A percentile compares a stretch with the other conserved stretches of the same genome.
Evolutionary conservation across 352 stramenopile genomes (phyloP).

Genomic region (Paralagenidium karlingii): DNA sequence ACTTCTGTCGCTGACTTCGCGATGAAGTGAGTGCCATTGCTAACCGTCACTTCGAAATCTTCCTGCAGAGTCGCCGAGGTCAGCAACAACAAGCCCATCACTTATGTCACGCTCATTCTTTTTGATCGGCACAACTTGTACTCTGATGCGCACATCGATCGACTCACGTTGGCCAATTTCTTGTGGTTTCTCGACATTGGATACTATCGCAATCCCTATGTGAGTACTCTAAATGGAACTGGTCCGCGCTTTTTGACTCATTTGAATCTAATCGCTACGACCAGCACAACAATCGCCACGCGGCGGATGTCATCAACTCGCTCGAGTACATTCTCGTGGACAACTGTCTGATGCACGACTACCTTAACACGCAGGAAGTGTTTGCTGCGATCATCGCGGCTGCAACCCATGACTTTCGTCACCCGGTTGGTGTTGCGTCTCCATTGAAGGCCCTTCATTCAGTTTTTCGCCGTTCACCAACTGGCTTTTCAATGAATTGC

Average conservation of each 20-base stretch:
- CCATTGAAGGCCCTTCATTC: not conserved
- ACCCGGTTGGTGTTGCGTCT: too few species aligned
- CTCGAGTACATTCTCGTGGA: slow-evolving; percentile 77
- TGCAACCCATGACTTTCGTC: slow-evolving; percentile 74
- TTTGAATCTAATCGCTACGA: not conserved
- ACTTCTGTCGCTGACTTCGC: not conserved
- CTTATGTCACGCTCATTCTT: slow-evolving; percentile 73
- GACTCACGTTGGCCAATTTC: slow-evolving; percentile 65
- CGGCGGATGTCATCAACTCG: slow-evolving; percentile 65
- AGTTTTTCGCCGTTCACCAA: not conserved
- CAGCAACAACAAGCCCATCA: slow-evolving; percentile 56
- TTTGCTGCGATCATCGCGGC: slow-evolving; percentile 69
- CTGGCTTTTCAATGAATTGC: too few species aligned
- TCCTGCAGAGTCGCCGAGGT: slow-evolving; percentile 33
- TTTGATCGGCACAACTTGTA: slow-evolving; percentile 80
- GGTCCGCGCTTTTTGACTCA: not conserved
- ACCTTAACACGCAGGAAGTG: slow-evolving; percentile 71
- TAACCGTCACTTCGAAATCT: too few species aligned
- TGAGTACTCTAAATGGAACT: slow-evolving; percentile 23
- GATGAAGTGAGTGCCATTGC: slow-evolving; percentile 1
- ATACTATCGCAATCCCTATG: slow-evolving; percentile 72
- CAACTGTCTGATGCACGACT: slow-evolving; percentile 65
- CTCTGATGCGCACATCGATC: slow-evolving; percentile 54
- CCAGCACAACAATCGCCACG: slow-evolving; percentile 74
- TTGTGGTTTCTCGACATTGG: slow-evolving; percentile 69